These are phyloP conservation scores for Mortierella alpina DNA, from an alignment of 192 early-diverging fungal species.

Conservation along the genomic window DNA sequence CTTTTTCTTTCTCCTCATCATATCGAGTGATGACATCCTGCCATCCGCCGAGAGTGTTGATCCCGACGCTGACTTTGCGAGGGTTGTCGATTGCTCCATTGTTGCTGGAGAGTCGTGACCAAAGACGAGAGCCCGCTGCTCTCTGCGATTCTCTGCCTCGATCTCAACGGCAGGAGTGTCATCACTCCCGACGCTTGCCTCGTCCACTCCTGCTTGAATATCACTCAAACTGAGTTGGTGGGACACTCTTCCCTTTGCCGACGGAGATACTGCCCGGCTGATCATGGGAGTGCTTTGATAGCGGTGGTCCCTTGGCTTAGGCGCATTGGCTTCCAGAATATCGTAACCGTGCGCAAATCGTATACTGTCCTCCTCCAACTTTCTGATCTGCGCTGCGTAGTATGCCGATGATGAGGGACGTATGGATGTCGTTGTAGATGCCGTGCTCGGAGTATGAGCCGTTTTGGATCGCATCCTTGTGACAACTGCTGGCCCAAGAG, in stretches of 20 bases:
- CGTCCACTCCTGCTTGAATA: constrained; percentile 9
- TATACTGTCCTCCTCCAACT: constrained; percentile 49
- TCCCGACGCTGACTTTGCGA: constrained; percentile 39
- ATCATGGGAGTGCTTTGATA: constrained; percentile 37
- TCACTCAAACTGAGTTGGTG: constrained; percentile 23
- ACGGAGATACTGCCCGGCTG: background rate
- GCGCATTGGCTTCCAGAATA: constrained; percentile 1
- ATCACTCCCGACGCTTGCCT: constrained; percentile 20
- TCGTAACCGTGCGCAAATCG: constrained; percentile 42
- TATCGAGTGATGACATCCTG: constrained; percentile 13
- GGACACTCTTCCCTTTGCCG: background rate
- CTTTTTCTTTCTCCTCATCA: constrained; percentile 37
- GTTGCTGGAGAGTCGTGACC: constrained; percentile 5
- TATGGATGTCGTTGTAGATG: constrained; percentile 35
- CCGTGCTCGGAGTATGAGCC: constrained; percentile 20
- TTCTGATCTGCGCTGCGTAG: constrained; percentile 43
- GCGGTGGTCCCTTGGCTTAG: constrained; percentile 26
- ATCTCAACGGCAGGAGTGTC: background rate
- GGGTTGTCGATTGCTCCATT: constrained; percentile 15
- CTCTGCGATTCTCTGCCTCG: constrained; percentile 18
- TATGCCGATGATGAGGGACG: constrained; percentile 35
- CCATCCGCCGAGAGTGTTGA: constrained; percentile 4
- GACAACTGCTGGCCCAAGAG: constrained; percentile 11
- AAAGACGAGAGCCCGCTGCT: constrained; percentile 40
- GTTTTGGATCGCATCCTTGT: constrained; percentile 47